Percentiles rank a stretch among this genome's conserved stretches.
Evolutionary conservation across 495 filamentous ascomycete species (phyloP).

Genomic region (Penicillium malachiteum): DNA sequence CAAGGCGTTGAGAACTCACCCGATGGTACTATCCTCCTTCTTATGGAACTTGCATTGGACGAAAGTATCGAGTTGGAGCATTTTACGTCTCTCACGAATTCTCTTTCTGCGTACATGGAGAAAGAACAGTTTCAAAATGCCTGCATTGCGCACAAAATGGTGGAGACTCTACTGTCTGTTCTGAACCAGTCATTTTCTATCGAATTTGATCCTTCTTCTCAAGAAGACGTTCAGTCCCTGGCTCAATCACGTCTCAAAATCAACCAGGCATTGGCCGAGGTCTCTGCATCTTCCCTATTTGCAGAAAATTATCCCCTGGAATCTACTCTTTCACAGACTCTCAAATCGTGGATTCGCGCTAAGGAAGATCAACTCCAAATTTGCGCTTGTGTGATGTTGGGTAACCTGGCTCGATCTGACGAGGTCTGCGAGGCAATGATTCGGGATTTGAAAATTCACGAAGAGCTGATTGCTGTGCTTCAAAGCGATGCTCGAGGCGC

Average conservation of each 20-base stretch:
- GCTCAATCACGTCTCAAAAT: constrained; percentile 54
- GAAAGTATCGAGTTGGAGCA: constrained; percentile 26
- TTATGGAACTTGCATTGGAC: constrained; percentile 33
- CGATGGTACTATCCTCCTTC: constrained; percentile 38
- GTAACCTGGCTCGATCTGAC: constrained; percentile 75
- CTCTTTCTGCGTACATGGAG: constrained; percentile 34
- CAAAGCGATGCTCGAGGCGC: constrained; percentile 43
- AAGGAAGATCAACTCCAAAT: constrained; percentile 60
- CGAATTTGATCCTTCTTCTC: constrained; percentile 25
- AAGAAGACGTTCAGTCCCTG: constrained; percentile 52
- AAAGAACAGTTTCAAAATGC: constrained; percentile 41
- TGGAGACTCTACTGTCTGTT: constrained; percentile 32
- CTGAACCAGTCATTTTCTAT: constrained; percentile 33
- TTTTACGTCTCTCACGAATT: constrained; percentile 35
- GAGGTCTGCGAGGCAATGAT: constrained; percentile 59
- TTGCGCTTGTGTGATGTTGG: constrained; percentile 73
- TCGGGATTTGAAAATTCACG: constrained; percentile 50
- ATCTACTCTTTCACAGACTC: constrained; percentile 45
- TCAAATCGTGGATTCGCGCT: constrained; percentile 54
- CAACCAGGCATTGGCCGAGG: constrained; percentile 59
- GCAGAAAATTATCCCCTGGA: constrained; percentile 48
- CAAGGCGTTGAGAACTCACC: constrained; percentile 40
- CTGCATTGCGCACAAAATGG: constrained; percentile 37
- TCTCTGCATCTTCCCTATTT: constrained; percentile 60
- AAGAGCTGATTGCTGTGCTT: constrained; percentile 55